phyloP scores from a whole-genome alignment of 331 rosid species.

The Quercus phellos region DNA sequence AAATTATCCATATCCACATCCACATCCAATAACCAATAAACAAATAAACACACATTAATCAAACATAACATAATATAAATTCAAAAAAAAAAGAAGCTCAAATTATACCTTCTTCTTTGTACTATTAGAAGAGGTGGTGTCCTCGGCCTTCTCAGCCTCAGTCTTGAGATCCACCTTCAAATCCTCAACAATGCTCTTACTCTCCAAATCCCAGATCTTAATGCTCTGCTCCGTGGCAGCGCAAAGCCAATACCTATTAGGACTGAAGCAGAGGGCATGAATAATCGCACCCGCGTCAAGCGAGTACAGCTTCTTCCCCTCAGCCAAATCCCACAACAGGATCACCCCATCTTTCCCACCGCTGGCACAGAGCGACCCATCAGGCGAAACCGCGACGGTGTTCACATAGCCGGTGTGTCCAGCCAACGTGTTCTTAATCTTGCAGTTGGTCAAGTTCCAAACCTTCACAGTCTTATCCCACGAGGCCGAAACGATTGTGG shows the following conservation, averaged over 20 bases:
- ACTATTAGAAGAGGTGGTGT: constrained; percentile 31
- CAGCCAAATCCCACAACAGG: constrained; percentile 92
- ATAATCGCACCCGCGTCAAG: constrained; percentile 85
- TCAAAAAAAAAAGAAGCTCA: no score
- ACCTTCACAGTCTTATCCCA: constrained; percentile 89
- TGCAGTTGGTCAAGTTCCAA: constrained; percentile 83
- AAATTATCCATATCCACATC: not conserved
- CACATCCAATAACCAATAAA: not conserved
- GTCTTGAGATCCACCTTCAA: constrained; percentile 81
- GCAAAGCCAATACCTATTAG: constrained; percentile 95
- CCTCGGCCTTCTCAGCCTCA: constrained; percentile 72
- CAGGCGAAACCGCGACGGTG: constrained; percentile 92
- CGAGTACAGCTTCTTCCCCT: constrained; percentile 81
- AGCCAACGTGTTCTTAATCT: constrained; percentile 61
- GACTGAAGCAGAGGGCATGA: constrained; percentile 87
- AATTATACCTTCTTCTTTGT: constrained; percentile 72
- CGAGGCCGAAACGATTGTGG: constrained; percentile 86
- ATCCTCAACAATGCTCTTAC: constrained; percentile 89
- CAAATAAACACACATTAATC: not conserved
- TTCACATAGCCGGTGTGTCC: constrained; percentile 83
- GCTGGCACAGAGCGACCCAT: constrained; percentile 87
- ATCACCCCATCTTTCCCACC: constrained; percentile 94
- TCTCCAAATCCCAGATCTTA: constrained; percentile 99
- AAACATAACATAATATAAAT: not conserved
- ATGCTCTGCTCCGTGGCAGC: constrained; percentile 93